Base-by-base conservation (phyloP, 2,329 filamentous ascomycete species). In the Diplodia intermedia region DNA sequence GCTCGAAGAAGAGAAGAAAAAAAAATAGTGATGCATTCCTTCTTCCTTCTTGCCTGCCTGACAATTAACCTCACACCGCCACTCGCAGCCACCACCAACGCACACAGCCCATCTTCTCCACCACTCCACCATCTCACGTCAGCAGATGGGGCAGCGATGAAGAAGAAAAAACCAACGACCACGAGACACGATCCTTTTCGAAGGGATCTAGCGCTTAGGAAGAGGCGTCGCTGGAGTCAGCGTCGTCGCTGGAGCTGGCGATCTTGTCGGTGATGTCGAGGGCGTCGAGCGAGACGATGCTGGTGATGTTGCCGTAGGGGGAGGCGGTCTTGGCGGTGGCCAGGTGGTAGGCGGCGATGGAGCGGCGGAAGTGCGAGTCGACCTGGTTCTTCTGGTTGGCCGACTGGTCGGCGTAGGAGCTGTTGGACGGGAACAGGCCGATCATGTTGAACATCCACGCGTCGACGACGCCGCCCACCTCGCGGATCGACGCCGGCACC, bases 331-430 rank as follows among this genome's bases (percentile, higher is more conserved):
- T 65, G 47, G 67, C 67, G 14, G 67, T 66, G 33, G 60, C 67
- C 20, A 68, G 65, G 52, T 67, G 67, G 65, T 66, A 68, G 33
- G 67, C 57, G 54, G 49, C 55, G 49, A 66, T 60, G 60, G 43
- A 33, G 50, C 60, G 67, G 57, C 67, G 56, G 61, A 66, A 66
- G 65, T 68, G 67, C 49, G 67, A 55, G 65, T 68, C 67, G 65
- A 68, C 67, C 65, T 68, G 67, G 57, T 60, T 65, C 67, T 68
- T 68, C 65, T 68, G 67, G 67, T 68, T 68, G 61, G 65, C 65
- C 23, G 52, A 33, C 54, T 68, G 60, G 65, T 53, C 50, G 20
- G 49, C 18, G 65, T 68, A 68, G 65, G 57, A 54, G 33, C 36
- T 49, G 67, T 68, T 68, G 31, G 49, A 40, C 57, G 67, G 67